phyloP scores from a whole-genome alignment of 2,329 filamentous ascomycete genomes.

The Colletotrichum sp. region DNA sequence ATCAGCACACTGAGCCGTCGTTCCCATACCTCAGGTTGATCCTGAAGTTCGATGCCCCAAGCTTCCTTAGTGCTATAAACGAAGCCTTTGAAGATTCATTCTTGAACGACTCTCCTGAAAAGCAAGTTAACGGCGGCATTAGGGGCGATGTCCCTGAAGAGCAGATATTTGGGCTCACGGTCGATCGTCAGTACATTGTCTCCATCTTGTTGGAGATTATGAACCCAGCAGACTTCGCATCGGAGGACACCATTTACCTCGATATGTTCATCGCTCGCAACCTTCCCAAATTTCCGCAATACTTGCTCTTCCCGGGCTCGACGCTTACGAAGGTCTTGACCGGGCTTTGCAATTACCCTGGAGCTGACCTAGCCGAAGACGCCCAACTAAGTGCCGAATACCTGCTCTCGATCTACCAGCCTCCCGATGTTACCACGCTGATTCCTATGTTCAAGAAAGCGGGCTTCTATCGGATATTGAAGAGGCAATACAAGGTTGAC shows the following conservation, averaged over 20 bases:
- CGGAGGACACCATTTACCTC: conserved; percentile 88
- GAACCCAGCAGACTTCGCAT: conserved; percentile 75
- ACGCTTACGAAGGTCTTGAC: conserved; percentile 81
- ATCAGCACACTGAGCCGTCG: conserved; percentile 67
- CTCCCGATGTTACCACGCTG: conserved; percentile 77
- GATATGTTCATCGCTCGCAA: conserved; percentile 99
- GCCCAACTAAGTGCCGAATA: conserved; percentile 98
- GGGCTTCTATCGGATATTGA: conserved; percentile 88
- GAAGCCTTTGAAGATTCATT: conserved; percentile 97
- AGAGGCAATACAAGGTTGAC: conserved; percentile 83
- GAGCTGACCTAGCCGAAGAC: conserved; percentile 82
- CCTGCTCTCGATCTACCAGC: conserved; percentile 89
- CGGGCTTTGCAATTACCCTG: conserved; percentile 85
- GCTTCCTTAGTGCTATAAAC: conserved; percentile 93
- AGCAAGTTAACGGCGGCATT: conserved; percentile 58
- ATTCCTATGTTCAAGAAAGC: conserved; percentile 81
- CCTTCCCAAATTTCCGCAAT: conserved; percentile 94
- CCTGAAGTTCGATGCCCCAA: conserved; percentile 86
- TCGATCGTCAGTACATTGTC: conserved; percentile 91
- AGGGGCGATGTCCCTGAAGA: conserved; percentile 64
- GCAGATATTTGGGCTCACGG: conserved; percentile 70
- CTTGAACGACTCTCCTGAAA: conserved; percentile 79
- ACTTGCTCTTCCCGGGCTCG: conserved; percentile 87
- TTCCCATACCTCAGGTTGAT: conserved; percentile 88
- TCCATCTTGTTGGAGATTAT: conserved; percentile 92